Evolutionary conservation across 2,329 filamentous ascomycete genomes (phyloP), one percentile per base, ranked within the genome.

Genomic region (Sarocladium strictum): DNA sequence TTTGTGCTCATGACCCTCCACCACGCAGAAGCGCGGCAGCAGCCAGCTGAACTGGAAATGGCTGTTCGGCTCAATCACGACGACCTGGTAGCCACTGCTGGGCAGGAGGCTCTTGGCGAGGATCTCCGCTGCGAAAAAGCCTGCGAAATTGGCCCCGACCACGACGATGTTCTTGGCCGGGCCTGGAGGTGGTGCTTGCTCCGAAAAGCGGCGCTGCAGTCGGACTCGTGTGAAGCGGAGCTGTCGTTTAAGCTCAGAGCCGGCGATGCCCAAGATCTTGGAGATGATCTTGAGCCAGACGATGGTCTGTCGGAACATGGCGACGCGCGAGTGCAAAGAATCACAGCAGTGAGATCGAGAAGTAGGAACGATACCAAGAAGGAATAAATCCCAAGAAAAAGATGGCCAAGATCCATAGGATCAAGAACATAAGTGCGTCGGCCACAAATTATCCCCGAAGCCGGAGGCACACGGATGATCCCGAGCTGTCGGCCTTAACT

Each of bases 11-110:
- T 83, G 76, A 19, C 64, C 64, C n/a, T 71, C 65, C 4, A 80
- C 68, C 14, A 85, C 81, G 38, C 74, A 78, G 62, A 79, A 83
- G 3, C 83, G 74, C 0, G 83, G 83, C 35, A 85, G 73, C 12
- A 77, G 74, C 73, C 80, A 86, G 0, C 79, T 78, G 60, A 80
- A 51, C 27, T 85, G 77, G 63, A 85, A 81, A 64, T 85, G 81
- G 3, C 73, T 76, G 62, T 82, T 81, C 45, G 76, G 78, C 64
- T 86, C 83, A 26, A 86, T 63, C 3, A 85, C 67, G 0, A 85
- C 67, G 3, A 84, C 74, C 3, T 73, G 72, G 63, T 76, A 82
- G 9, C 63, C 66, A 32, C 68, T 71, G 32, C 74, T 66, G 0
- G 73, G 70, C 0, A 80, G 76, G 0, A 85, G 64, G 3, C 72